Evolutionary conservation across 495 filamentous ascomycete genomes (phyloP).

Genomic region (Tuber brumale): DNA sequence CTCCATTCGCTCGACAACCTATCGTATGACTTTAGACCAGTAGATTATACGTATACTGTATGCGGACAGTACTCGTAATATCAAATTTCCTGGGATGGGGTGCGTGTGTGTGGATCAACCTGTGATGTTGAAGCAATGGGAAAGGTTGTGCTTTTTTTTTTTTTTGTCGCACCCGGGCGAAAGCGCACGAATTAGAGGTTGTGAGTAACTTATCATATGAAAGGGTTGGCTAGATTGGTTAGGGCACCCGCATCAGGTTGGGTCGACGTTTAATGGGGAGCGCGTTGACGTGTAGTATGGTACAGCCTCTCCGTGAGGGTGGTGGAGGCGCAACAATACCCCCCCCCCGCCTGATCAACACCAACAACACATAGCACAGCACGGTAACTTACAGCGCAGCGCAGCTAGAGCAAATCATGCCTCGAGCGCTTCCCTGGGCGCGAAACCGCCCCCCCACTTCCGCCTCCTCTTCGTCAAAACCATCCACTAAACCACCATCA

Average conservation of each 20-base stretch:
- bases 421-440: conserved; percentile 24
- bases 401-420: conserved; percentile 10
- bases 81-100: not conserved
- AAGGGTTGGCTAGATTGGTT: too few relatives aligned
- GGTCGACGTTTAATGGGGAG: not conserved
- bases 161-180: not conserved
- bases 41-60: not conserved
- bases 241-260: not conserved
- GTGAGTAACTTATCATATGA: not conserved
- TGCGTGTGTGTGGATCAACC: not conserved
- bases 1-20: not conserved
- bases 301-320: not conserved
- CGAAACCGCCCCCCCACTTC: not conserved
- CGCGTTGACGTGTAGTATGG: not conserved
- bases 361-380: conserved; percentile 3
- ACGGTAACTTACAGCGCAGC: conserved; percentile 9
- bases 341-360: not conserved
- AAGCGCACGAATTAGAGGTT: not conserved
- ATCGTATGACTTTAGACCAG: not conserved
- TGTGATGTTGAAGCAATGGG: not conserved
- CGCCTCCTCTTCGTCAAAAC: conserved; percentile 3
- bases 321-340: not conserved
- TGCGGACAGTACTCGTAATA: not conserved
- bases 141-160: not conserved
- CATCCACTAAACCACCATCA: not conserved